Conservation (phyloP, 1,139 yeast genomes). For the Candida albicans region DNA sequence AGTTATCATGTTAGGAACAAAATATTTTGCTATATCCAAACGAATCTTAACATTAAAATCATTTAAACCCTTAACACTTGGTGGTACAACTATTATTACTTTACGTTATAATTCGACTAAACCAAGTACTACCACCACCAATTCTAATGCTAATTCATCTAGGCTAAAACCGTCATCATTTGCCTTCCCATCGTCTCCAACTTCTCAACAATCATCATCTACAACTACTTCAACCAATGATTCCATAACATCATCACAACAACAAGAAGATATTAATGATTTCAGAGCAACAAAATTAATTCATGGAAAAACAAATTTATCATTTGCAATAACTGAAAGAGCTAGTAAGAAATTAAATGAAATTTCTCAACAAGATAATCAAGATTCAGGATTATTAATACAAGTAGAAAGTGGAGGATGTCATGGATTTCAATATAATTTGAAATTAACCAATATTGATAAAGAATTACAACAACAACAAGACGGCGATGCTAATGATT, state of each 20-base stretch:
- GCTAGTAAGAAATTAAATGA: conserved; percentile 52
- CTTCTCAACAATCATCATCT: conserved; percentile 6
- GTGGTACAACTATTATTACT: too few relatives aligned
- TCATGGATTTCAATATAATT: conserved; percentile 92
- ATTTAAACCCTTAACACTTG: not conserved
- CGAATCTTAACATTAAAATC: not conserved
- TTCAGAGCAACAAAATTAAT: conserved; percentile 31
- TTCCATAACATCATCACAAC: conserved; percentile 17
- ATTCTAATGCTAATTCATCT: conserved; percentile 24
- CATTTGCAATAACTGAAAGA: conserved; percentile 40
- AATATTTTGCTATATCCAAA: not conserved
- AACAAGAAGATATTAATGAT: conserved; percentile 25
- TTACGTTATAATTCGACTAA: not conserved
- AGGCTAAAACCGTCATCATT: conserved; percentile 31
- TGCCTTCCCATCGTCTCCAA: conserved; percentile 24
- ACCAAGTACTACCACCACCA: not conserved
- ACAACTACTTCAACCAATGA: conserved; percentile 6
- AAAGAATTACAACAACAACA: conserved; percentile 38
- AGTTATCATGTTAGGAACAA: not conserved
- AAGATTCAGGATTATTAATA: conserved; percentile 64
- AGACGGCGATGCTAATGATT: conserved; percentile 32
- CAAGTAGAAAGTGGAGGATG: conserved; percentile 98
- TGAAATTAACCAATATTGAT: conserved; percentile 56
- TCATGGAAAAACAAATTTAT: conserved; percentile 37
- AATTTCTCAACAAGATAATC: conserved; percentile 58